Evolutionary conservation across 2,329 filamentous ascomycete genomes (phyloP).

Genomic region (Pestalotiopsis sp.): DNA sequence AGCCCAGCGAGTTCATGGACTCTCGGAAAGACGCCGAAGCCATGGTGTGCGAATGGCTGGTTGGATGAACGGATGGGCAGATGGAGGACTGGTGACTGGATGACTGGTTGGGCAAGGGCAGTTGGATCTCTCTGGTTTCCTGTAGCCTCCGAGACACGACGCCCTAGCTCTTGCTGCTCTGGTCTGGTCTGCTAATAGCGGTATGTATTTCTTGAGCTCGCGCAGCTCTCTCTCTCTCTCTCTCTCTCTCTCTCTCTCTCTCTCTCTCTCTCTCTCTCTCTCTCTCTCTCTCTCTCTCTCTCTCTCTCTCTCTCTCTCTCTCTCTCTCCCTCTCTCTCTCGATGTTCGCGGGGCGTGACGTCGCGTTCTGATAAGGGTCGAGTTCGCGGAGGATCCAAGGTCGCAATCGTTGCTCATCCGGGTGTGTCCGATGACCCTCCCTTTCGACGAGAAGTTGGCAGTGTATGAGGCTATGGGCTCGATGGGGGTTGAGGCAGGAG

Average conservation of each 20-base stretch:
- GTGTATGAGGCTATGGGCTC: conserved; percentile 20
- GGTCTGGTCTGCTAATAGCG: neutral
- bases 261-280: neutral
- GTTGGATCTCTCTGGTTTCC: neutral
- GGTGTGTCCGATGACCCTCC: conserved; percentile 30
- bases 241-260: neutral
- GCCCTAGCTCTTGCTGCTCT: conserved; percentile 1
- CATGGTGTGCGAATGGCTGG: conserved; percentile 53
- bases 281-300: neutral
- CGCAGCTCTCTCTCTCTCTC: neutral
- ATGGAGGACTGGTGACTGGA: neutral
- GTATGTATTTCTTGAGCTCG: neutral
- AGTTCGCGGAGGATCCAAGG: conserved; percentile 4
- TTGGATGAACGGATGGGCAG: neutral
- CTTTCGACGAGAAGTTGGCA: conserved; percentile 17
- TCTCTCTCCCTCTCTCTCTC: neutral
- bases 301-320: neutral
- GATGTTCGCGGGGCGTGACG: neutral
- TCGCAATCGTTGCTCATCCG: conserved; percentile 12
- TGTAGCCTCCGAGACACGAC: neutral
- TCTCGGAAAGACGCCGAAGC: conserved; percentile 88
- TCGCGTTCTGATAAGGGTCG: conserved; percentile 4
- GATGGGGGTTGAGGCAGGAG: conserved; percentile 20
- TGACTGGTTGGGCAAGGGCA: neutral
- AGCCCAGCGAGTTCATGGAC: conserved; percentile 92